phyloP scores from a whole-genome alignment of 2,329 filamentous ascomycete genomes.

The Colletotrichum chlorophyti region DNA sequence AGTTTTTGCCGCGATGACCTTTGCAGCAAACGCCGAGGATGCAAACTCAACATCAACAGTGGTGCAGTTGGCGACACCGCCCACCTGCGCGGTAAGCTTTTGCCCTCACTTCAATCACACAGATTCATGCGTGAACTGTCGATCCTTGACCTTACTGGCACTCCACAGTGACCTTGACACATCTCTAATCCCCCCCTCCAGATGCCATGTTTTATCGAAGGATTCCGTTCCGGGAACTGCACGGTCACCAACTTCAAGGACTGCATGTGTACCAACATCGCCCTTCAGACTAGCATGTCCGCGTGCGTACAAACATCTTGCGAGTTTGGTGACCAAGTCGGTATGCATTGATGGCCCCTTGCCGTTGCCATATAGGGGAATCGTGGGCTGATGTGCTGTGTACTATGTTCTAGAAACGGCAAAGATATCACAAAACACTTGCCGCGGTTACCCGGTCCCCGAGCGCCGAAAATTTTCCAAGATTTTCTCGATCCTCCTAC shows the following conservation, averaged over 20 bases:
- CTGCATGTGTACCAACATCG: slow-evolving; percentile 21
- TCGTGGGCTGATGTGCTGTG: accelerated
- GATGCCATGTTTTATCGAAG: slow-evolving; percentile 20
- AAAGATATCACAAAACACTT: not conserved
- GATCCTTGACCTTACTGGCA: too few relatives aligned
- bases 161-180: not conserved
- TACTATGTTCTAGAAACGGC: slow-evolving; percentile 23
- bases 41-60: not conserved
- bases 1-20: not conserved
- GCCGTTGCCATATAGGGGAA: too few relatives aligned
- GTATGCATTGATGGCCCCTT: not conserved
- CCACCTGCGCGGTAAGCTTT: slow-evolving; percentile 15
- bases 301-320: slow-evolving; percentile 24
- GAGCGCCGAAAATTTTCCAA: not conserved
- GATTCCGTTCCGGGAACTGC: slow-evolving; percentile 10
- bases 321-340: slow-evolving; percentile 8
- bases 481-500: slow-evolving; percentile 7
- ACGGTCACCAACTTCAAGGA: slow-evolving; percentile 1
- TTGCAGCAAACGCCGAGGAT: not conserved
- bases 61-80: not conserved
- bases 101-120: not conserved
- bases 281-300: slow-evolving; percentile 15
- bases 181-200: not conserved
- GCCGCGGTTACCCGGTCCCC: slow-evolving; percentile 2
- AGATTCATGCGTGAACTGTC: not conserved